Evolutionary conservation across 148 eudicot genomes (phyloP).

Genomic region (Spergularia bocconei): DNA sequence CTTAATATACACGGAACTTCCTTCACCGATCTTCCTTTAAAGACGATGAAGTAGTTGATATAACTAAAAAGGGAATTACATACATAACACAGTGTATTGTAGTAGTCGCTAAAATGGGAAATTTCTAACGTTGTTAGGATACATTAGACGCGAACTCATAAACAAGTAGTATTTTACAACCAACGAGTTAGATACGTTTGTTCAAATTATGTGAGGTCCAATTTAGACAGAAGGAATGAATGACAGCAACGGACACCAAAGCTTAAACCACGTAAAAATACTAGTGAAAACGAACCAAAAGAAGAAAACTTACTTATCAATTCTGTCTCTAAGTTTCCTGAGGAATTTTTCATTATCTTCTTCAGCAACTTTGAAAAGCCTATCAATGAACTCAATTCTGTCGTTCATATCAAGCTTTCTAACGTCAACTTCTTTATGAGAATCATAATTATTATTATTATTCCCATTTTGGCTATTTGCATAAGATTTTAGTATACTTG

Average conservation of each 20-base stretch:
- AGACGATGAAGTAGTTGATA: no score
- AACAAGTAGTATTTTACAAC: no score
- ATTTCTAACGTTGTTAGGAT: no score
- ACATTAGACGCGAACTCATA: no score
- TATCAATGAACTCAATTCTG: slow-evolving; percentile 60
- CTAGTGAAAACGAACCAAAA: not conserved
- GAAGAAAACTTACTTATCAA: slow-evolving; percentile 60
- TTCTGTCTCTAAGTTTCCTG: slow-evolving; percentile 62
- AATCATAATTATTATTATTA: slow-evolving; percentile 18
- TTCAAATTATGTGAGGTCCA: no score
- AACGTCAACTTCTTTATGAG: slow-evolving; percentile 75
- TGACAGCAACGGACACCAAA: not conserved
- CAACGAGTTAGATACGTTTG: no score
- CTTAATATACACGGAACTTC: no score
- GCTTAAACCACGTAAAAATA: not conserved
- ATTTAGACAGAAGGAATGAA: no score
- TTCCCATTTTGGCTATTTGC: slow-evolving; percentile 27
- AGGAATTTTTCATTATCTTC: slow-evolving; percentile 91
- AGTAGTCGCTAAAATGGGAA: no score
- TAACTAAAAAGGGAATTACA: no score
- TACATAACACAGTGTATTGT: no score
- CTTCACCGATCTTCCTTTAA: no score
- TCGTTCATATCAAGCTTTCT: slow-evolving; percentile 64
- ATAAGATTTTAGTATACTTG: slow-evolving; percentile 63
- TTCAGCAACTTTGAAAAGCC: slow-evolving; percentile 75